Base-by-base conservation (phyloP, 192 early-diverging fungal genomes). In the Mortierella antarctica region DNA sequence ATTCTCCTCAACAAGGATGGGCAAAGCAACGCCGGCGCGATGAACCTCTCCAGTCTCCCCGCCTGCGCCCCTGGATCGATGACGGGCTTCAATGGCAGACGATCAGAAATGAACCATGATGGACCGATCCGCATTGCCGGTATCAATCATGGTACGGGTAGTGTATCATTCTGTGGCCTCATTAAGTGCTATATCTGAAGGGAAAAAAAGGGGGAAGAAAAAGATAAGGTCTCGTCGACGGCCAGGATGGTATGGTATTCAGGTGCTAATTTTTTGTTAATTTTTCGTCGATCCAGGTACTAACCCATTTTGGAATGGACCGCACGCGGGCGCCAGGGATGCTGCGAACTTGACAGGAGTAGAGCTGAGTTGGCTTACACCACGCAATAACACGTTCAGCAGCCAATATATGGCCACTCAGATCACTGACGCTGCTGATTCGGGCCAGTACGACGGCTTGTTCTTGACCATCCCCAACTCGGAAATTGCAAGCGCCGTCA, bases 21-120 rank as follows among this genome's bases (percentile, higher is more conserved):
- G 40, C 46, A n/a, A 23, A 31, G 11, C 13, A 60, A 71, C 39
- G 21, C 57, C 10, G 21, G 57, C 3, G 75, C 77, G 6, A 80
- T 80, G 64, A 72, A 80, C 39, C 57, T 72, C 15, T 72, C 77
- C n/a, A 80, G 55, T 31, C 45, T 80, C 41, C 53, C 65, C 12
- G 0, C 39, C 12, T 80, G 77, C 42, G 65, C 71, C 23, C 23
- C 69, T 13, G 17, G 4, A 39, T 57, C 65, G 4, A 72, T 72
- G 77, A 72, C 70, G 9, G 77, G 70, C 14, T 18, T 57, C 41
- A 72, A 68, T 71, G 70, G 65, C 11, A 60, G 77, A 49, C 55
- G n/a, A 15, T 17, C 47, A 21, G 52, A 52, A 1, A 31, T 65
- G 6, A 6, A n/a, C 9, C 53, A 13, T 13, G 23, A 80, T 55